Evolutionary conservation across 2,329 filamentous ascomycete genomes (phyloP).

Genomic region (Calonectria henricotiae): DNA sequence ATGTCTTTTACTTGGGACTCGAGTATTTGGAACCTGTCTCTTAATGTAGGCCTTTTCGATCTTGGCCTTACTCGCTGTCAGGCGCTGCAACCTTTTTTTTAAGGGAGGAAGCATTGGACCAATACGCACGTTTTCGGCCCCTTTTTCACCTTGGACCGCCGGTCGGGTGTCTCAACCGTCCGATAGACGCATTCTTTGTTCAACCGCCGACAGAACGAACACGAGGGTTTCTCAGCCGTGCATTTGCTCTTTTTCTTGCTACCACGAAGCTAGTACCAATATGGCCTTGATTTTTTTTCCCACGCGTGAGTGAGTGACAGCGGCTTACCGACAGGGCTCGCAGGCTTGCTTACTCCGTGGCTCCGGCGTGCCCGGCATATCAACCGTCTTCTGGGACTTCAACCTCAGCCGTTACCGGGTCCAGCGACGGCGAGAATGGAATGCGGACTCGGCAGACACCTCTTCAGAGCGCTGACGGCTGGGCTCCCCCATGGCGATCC

Average conservation of each 20-base stretch:
- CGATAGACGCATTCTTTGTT: conserved; percentile 11
- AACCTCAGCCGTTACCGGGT: neutral
- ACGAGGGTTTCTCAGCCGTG: neutral
- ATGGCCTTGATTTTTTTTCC: neutral
- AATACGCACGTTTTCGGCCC: neutral
- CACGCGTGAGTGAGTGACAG: neutral
- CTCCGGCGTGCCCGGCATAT: neutral
- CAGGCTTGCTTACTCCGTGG: conserved; percentile 14
- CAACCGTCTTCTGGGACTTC: neutral
- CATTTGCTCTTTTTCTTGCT: conserved; percentile 25
- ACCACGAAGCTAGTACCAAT: conserved; percentile 5
- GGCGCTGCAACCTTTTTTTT: too few relatives aligned
- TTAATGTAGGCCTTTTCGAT: conserved; percentile 7
- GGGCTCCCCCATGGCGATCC: neutral
- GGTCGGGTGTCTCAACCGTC: neutral
- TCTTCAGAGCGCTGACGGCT: neutral
- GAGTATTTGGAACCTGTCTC: conserved; percentile 6
- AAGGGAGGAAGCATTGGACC: neutral
- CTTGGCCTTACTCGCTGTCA: neutral
- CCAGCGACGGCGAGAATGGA: neutral
- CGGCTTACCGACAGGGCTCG: conserved; percentile 19
- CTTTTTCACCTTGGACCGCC: neutral
- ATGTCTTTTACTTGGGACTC: conserved; percentile 6
- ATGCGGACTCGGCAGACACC: neutral
- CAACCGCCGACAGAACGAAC: neutral